Evolutionary conservation across 225 moss, liverwort and hornwort species (phyloP).

Genomic region (Sphagnum tenellum): DNA sequence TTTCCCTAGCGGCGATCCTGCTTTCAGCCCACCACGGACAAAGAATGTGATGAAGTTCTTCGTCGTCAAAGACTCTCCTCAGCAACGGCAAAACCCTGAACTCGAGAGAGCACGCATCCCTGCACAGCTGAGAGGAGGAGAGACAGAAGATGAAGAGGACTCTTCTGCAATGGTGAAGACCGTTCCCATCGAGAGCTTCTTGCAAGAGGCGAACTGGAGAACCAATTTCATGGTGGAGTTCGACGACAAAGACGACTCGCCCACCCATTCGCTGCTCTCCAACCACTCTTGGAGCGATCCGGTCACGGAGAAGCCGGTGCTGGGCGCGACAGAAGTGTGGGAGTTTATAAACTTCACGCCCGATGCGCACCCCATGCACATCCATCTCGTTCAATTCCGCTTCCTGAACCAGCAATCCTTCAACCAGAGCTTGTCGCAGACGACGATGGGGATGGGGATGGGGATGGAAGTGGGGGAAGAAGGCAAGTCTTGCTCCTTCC

Average conservation of each 20-base stretch:
- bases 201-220: not conserved
- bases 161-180: not conserved
- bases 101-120: too few relatives aligned
- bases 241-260: not conserved
- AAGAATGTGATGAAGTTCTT: constrained; percentile 11
- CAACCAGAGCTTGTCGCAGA: not conserved
- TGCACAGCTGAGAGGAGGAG: not conserved
- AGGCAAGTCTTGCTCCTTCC: constrained; percentile 1
- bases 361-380: constrained; percentile 1
- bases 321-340: too few relatives aligned
- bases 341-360: too few relatives aligned
- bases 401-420: constrained; percentile 3
- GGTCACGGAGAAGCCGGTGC: constrained; percentile 1
- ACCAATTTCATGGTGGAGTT: not conserved
- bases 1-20: constrained; percentile 11
- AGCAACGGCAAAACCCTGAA: too few relatives aligned
- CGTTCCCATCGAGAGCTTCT: not conserved
- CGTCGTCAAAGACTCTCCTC: not conserved
- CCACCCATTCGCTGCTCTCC: not conserved
- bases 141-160: too few relatives aligned
- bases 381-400: constrained; percentile 3
- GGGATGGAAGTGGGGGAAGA: not conserved
- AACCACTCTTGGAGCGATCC: constrained; percentile 4
- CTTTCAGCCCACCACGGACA: not conserved
- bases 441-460: too few relatives aligned